These are phyloP conservation scores for Cercophora sp. DNA, from an alignment of 495 filamentous ascomycete genomes.

Conservation along the genomic window DNA sequence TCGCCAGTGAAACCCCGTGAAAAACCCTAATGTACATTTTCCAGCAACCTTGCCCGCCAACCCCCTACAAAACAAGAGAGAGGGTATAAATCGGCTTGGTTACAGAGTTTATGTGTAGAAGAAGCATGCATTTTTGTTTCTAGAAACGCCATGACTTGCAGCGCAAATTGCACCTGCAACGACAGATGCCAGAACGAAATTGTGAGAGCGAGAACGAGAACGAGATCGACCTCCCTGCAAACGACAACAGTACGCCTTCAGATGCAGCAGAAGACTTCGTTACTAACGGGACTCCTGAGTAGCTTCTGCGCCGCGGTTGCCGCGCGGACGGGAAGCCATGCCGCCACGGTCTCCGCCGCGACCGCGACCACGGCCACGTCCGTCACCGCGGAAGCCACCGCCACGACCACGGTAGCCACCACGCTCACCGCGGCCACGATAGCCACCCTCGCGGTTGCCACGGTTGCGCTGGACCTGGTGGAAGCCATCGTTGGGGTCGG, in stretches of 20 bases:
- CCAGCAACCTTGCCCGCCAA: no score
- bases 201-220: slow-evolving; percentile 13
- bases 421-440: slow-evolving; percentile 53
- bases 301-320: slow-evolving; percentile 8
- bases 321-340: slow-evolving; percentile 20
- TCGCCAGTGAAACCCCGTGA: no score
- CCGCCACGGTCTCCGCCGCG: slow-evolving; percentile 26
- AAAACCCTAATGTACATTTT: slow-evolving; percentile 21
- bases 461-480: slow-evolving; percentile 62
- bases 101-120: slow-evolving; percentile 15
- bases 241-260: not conserved
- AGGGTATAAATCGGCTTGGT: no score
- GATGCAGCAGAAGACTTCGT: not conserved
- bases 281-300: slow-evolving; percentile 20
- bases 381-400: slow-evolving; percentile 42
- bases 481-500: slow-evolving; percentile 58
- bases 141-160: slow-evolving; percentile 22
- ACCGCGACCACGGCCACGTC: slow-evolving; percentile 38
- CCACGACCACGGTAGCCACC: slow-evolving; percentile 49
- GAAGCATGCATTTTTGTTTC: slow-evolving; percentile 20
- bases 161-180: slow-evolving; percentile 17
- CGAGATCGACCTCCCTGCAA: no score
- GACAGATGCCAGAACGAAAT: slow-evolving; percentile 23
- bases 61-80: no score
- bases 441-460: slow-evolving; percentile 52